phyloP scores from a whole-genome alignment of 495 filamentous ascomycete genomes.

The Cercophora scortea region DNA sequence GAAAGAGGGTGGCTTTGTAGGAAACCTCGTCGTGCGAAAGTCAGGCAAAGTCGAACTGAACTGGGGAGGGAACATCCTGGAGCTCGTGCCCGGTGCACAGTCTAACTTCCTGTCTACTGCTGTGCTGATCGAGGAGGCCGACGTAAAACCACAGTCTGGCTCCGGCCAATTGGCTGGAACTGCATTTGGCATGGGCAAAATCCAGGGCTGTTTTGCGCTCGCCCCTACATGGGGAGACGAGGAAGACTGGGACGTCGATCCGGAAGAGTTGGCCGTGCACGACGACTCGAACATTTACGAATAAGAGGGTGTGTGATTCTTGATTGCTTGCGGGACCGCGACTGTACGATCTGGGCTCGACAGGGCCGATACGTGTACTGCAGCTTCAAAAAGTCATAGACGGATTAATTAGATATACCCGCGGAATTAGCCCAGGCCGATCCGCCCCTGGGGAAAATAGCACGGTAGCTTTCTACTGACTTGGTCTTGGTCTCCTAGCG shows the following conservation, averaged over 20 bases:
- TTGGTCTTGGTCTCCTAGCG: too few relatives aligned
- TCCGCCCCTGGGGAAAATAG: too few relatives aligned
- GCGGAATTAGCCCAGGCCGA: too few relatives aligned
- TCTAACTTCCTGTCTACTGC: conserved; percentile 37
- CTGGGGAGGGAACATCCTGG: conserved; percentile 51
- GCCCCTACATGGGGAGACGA: conserved; percentile 47
- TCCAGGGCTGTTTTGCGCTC: conserved; percentile 50
- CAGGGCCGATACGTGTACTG: too few relatives aligned
- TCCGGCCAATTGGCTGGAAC: conserved; percentile 20
- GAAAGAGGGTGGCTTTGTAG: conserved; percentile 41
- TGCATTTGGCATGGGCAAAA: conserved; percentile 48
- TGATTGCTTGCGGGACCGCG: too few relatives aligned
- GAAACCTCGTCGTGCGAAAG: conserved; percentile 51
- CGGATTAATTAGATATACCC: too few relatives aligned
- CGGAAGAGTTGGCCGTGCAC: conserved; percentile 11
- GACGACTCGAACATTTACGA: too few relatives aligned
- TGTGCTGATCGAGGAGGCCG: conserved; percentile 36
- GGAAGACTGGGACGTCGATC: conserved; percentile 32
- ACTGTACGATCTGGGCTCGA: too few relatives aligned
- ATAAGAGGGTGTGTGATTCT: too few relatives aligned
- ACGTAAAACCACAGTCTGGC: conserved; percentile 26
- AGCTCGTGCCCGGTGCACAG: conserved; percentile 34
- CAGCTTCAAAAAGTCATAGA: too few relatives aligned
- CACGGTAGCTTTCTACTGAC: too few relatives aligned
- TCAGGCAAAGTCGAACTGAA: conserved; percentile 51